Conservation (phyloP, 2,329 filamentous ascomycete genomes). For the Polychaeton citri region DNA sequence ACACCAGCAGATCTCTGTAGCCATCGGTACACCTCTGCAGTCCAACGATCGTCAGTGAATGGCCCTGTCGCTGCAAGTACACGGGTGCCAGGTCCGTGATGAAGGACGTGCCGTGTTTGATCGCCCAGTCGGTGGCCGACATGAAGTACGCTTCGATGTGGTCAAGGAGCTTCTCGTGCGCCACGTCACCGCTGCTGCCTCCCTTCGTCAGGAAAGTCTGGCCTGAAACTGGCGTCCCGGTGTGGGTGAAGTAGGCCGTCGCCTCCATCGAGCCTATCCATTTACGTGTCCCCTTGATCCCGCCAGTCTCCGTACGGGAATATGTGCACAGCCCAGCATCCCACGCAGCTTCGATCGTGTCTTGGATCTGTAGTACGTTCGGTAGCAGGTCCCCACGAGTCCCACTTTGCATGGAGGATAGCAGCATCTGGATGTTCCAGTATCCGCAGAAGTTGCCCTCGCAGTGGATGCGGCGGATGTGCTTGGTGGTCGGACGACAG, state of each 20-base stretch:
- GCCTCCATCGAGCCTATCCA: conserved; percentile 92
- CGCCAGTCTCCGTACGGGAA: conserved; percentile 70
- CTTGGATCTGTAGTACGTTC: conserved; percentile 68
- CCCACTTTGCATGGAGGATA: conserved; percentile 52
- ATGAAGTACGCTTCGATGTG: conserved; percentile 65
- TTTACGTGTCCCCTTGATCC: conserved; percentile 76
- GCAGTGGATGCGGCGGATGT: conserved; percentile 67
- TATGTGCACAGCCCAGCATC: conserved; percentile 66
- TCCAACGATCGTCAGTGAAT: conserved; percentile 83
- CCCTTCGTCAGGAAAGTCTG: conserved; percentile 23
- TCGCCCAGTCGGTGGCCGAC: conserved; percentile 31
- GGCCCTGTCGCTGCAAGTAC: conserved; percentile 82
- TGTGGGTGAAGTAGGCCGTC: conserved; percentile 63
- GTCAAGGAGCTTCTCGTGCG: conserved; percentile 44
- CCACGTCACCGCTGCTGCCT: conserved; percentile 32
- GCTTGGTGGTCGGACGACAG: conserved; percentile 61
- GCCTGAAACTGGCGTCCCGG: conserved; percentile 42
- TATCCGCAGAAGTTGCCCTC: conserved; percentile 94
- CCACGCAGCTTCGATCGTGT: conserved; percentile 80
- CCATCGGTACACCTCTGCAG: conserved; percentile 58
- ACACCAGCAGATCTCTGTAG: conserved; percentile 60
- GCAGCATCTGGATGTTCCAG: conserved; percentile 83
- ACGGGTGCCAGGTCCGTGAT: conserved; percentile 65
- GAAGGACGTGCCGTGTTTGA: conserved; percentile 48
- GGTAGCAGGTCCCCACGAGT: conserved; percentile 30